Conservation (phyloP, 768 basidiomycete genomes). For the Serendipita vermifera region DNA sequence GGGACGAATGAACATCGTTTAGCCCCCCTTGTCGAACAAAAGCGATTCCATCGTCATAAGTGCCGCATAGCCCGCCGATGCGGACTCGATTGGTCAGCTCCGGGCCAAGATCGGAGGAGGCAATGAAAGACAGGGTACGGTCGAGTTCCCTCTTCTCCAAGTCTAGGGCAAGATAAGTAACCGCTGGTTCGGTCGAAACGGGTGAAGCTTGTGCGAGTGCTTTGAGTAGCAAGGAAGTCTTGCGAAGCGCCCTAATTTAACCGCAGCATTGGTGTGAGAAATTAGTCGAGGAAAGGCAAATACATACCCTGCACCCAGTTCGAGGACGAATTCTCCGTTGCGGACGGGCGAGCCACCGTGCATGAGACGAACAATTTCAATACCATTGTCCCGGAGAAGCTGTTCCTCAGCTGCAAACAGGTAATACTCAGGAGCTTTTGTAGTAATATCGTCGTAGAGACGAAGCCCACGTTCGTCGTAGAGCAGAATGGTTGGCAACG, state of each 20-base stretch:
- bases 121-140: slow-evolving; percentile 60
- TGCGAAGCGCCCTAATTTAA: slow-evolving; percentile 67
- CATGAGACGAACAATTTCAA: slow-evolving; percentile 66
- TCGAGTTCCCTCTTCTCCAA: slow-evolving; percentile 77
- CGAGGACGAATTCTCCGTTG: slow-evolving; percentile 55
- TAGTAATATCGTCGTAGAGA: slow-evolving; percentile 78
- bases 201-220: slow-evolving; percentile 49
- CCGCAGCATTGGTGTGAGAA: neutral
- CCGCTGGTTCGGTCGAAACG: slow-evolving; percentile 25
- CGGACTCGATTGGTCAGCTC: slow-evolving; percentile 57
- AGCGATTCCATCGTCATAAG: slow-evolving; percentile 78
- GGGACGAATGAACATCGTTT: slow-evolving; percentile 10
- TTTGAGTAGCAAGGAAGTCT: slow-evolving; percentile 72
- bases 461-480: slow-evolving; percentile 79
- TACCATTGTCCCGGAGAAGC: slow-evolving; percentile 58
- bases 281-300: slow-evolving; percentile 9
- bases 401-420: slow-evolving; percentile 79
- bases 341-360: slow-evolving; percentile 30
- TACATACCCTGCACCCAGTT: slow-evolving; percentile 90
- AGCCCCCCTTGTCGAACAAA: slow-evolving; percentile 60
- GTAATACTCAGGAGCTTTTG: slow-evolving; percentile 72
- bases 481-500: slow-evolving; percentile 67
- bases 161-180: slow-evolving; percentile 87
- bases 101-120: slow-evolving; percentile 39
- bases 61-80: slow-evolving; percentile 78